These are phyloP conservation scores for Diophrys appendiculata DNA, from an alignment of 73 alveolate genomes.

Conservation along the genomic window DNA sequence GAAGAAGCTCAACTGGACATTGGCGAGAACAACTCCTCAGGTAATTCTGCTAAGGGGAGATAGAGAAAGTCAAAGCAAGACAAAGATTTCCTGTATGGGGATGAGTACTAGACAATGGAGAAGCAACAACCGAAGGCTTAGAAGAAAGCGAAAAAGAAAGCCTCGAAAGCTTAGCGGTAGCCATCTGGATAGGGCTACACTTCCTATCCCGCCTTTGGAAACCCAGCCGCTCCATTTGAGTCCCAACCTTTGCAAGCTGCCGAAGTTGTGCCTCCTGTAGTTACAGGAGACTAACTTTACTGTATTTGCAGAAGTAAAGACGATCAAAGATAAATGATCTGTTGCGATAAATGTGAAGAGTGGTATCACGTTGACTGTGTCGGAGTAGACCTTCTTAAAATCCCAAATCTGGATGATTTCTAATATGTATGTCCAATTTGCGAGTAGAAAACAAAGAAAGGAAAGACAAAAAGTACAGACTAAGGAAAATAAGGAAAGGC, in stretches of 20 bases:
- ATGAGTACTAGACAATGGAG: neutral
- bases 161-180: too few relatives aligned
- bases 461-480: neutral
- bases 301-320: slow-evolving; percentile 54
- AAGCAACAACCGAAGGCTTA: neutral
- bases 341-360: slow-evolving; percentile 55
- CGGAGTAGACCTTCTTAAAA: slow-evolving; percentile 32
- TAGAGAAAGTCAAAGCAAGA: neutral
- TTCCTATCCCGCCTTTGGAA: neutral
- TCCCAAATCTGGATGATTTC: slow-evolving; percentile 34
- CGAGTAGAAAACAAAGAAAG: slow-evolving; percentile 32
- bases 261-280: neutral
- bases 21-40: neutral
- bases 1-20: neutral
- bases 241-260: neutral
- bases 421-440: slow-evolving; percentile 44
- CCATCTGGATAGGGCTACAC: neutral
- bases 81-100: neutral
- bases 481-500: neutral
- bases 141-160: neutral
- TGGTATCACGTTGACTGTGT: slow-evolving; percentile 60
- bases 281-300: slow-evolving; percentile 21
- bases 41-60: neutral
- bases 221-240: neutral
- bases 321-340: slow-evolving; percentile 44